These are phyloP conservation scores for Gossypium australe DNA, from an alignment of 345 rosid genomes.

Conservation along the genomic window DNA sequence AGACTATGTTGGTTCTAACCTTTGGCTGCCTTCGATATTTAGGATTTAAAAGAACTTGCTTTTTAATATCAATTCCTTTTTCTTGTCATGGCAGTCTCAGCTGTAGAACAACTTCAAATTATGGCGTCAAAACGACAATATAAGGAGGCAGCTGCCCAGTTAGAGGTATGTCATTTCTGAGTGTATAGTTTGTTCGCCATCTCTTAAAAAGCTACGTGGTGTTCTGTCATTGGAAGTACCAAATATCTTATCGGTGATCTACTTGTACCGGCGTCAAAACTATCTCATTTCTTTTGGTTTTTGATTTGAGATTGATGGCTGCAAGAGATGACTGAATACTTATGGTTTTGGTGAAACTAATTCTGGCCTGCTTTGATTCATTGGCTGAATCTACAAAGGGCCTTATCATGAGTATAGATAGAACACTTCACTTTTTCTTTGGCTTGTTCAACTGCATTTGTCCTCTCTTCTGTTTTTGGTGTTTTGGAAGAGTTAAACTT, in stretches of 20 bases:
- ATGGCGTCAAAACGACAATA: constrained; percentile 98
- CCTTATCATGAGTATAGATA: not conserved
- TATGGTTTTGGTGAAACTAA: not conserved
- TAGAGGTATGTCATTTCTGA: constrained; percentile 55
- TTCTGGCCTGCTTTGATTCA: not conserved
- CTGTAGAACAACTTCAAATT: constrained; percentile 96
- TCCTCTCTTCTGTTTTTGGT: not conserved
- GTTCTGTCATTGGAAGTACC: not conserved
- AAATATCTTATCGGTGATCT: not conserved
- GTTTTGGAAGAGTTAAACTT: not conserved
- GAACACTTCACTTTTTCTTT: not conserved
- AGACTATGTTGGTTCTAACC: not conserved
- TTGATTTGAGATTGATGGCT: constrained; percentile 1
- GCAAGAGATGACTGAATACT: not conserved
- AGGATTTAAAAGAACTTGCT: not conserved
- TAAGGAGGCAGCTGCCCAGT: constrained; percentile 96
- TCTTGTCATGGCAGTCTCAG: constrained; percentile 64
- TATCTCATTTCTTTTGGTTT: not conserved
- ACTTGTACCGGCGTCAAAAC: not conserved
- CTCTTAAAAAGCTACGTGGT: not conserved
- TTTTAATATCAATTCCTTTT: constrained; percentile 16
- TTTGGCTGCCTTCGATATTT: not conserved
- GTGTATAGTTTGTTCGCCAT: not conserved
- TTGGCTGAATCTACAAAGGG: not conserved
- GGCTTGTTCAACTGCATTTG: not conserved